Evolutionary conservation across 2,329 filamentous ascomycete species (phyloP), one percentile per base, ranked within the genome.

Genomic region (Corniculantispora saksenae): DNA sequence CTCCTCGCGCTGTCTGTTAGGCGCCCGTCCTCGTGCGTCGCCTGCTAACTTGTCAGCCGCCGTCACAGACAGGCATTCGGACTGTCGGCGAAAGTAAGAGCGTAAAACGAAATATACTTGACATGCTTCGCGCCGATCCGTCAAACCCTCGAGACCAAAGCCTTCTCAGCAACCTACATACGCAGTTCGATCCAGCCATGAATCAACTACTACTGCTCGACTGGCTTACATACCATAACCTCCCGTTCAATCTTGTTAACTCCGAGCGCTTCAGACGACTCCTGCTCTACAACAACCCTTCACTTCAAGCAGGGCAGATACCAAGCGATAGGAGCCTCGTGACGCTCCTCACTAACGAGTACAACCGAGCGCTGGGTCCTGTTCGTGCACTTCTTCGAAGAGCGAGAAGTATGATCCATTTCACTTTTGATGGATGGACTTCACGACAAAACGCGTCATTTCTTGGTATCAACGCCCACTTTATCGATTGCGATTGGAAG

Each of bases 171-270:
- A 38, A 55, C 17, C 53, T 55, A 55, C 29, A 55, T 55, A 55
- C 29, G 29, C 29, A 55, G 8, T 55, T 55, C 29, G 21, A 35
- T 55, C 53, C 29, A 17, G 53, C 53, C 29, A 55, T 55, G 29
- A 55, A 55, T 55, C 29, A 55, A 19, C 53, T 55, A 17, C 53
- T 55, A 3, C 53, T 55, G 21, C 53, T 55, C 29, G 29, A 38
- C 53, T 38, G 29, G 53, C 53, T 55, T 55, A 55, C 29, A n/a
- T 55, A 35, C 53, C 29, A 55, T 38, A 55, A 55, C 53, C 53
- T 55, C 53, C 25, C 29, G 29, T 55, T 55, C 29, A 55, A 55
- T 38, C 53, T 55, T 17, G 29, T 55, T 3, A 55, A 55, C 29
- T 55, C 53, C 29, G 29, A 55, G 53, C 53, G 53, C 25, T 55